Base-by-base conservation (phyloP, 441 rosid species). In the Pelargonium fulgidum region DNA sequence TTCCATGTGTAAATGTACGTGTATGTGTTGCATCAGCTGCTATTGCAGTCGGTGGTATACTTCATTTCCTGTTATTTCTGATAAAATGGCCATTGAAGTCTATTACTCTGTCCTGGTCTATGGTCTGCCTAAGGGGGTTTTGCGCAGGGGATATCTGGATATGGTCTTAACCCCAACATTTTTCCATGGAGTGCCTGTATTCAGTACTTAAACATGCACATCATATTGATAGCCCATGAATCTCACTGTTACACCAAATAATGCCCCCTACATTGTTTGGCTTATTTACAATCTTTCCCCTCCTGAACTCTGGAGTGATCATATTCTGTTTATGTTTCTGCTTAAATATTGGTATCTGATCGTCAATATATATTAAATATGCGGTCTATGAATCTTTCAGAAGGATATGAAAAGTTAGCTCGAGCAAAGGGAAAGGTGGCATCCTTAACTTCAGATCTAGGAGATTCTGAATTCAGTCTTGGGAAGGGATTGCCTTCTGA, bases 321-420 rank as follows among this genome's bases (percentile, higher is more conserved):
- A 2, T 56, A 56, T 17, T 17, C 24, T 56, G 62, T 56, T 17
- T 56, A 36, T 36, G 62, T 56, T 56, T 56, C 62, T 56, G 12
- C 19, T 7, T 0, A 17, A 56, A 26, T 8, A 56, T 56, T 56
- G 22, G 26, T 17, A 17, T 56, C 62, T 16, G 11, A 16, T 56
- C 17, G 62, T 22, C 20, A 50, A 13, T 12, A n/a, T 50, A 3
- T 47, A 47, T 12, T n/a, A 47, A 47, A 11, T 5, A 13, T 50
- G 41, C 41, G 58, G 58, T 5, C 16, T n/a, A 3, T 50, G 58
- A 50, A n/a, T 56, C 62, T 56, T 56, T 24, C 83, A 91, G 98
- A 93, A 76, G 92, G 92, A 79, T 91, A 85, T 68, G 98, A 91
- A 75, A 85, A 81, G 78, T 77, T 91, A 68, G 85, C 88, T 78